Conservation (phyloP, 164 flowering plant species). For the Nymphaea thermarum region DNA sequence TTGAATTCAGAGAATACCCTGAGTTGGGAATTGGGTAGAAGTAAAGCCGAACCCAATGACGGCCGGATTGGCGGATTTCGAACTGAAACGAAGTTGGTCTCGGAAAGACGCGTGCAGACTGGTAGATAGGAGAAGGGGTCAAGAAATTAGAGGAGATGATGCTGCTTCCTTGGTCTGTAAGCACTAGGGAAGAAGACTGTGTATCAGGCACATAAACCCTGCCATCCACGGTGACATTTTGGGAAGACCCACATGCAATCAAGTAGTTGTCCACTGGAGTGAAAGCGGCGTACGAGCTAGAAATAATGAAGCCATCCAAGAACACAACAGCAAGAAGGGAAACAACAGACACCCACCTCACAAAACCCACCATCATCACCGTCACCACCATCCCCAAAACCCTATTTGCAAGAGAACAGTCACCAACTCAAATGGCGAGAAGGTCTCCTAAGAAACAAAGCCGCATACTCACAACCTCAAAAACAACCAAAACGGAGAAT, state of each 20-base stretch:
- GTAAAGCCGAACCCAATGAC: slow-evolving; percentile 27
- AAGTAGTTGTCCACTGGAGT: slow-evolving; percentile 20
- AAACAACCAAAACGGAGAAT: too few species aligned
- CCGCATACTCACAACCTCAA: too few species aligned
- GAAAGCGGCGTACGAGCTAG: slow-evolving; percentile 10
- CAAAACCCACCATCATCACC: slow-evolving; percentile 6
- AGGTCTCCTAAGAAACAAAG: too few species aligned
- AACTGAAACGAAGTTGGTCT: slow-evolving; percentile 13
- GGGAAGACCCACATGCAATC: slow-evolving; percentile 24
- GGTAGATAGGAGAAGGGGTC: slow-evolving; percentile 19
- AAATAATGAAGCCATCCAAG: slow-evolving; percentile 3
- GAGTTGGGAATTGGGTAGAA: slow-evolving; percentile 16
- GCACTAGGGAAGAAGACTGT: slow-evolving; percentile 7
- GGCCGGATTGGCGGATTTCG: slow-evolving; percentile 13
- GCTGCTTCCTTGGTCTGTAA: slow-evolving; percentile 8
- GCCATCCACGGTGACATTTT: slow-evolving; percentile 17
- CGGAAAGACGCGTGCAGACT: slow-evolving; percentile 15
- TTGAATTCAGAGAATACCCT: slow-evolving; percentile 10
- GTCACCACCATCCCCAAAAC: background rate
- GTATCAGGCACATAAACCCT: slow-evolving; percentile 20
- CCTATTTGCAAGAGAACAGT: too few species aligned
- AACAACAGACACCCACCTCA: slow-evolving; percentile 3
- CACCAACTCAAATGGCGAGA: too few species aligned
- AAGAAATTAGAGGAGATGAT: slow-evolving; percentile 5
- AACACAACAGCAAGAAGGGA: background rate